Conservation (phyloP, 208 protist species). For the Acanthamoeba sp. region DNA sequence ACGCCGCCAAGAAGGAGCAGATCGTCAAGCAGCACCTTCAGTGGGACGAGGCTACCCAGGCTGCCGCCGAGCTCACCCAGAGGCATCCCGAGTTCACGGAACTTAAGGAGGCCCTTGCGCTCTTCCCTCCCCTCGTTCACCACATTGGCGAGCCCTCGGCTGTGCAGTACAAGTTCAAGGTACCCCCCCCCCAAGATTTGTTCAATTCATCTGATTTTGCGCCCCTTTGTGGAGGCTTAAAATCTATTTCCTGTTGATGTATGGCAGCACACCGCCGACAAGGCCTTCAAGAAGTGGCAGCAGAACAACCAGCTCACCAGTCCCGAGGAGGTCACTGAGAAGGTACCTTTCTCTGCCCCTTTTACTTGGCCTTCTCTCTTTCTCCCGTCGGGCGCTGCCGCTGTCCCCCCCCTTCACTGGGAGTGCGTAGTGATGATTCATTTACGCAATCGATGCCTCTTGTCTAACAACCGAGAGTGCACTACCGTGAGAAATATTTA, state of each 20-base stretch:
- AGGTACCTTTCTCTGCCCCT: background rate
- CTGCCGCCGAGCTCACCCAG: conserved; percentile 20
- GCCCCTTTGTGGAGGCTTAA: too few species aligned
- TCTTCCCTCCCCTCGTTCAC: conserved; percentile 31
- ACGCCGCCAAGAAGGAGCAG: background rate
- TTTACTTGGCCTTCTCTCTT: background rate
- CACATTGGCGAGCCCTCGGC: conserved; percentile 30
- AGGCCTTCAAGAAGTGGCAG: conserved; percentile 35
- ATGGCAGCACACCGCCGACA: background rate
- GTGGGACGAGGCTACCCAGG: conserved; percentile 26
- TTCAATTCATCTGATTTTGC: conserved; percentile 10
- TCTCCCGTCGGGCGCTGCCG: background rate
- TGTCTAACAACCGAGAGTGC: conserved; percentile 31
- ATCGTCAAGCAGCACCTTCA: conserved; percentile 22
- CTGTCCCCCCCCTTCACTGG: too few species aligned
- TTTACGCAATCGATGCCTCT: conserved; percentile 12
- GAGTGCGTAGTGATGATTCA: background rate
- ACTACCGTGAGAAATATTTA: conserved; percentile 31
- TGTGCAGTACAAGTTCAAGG: conserved; percentile 33
- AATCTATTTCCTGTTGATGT: background rate
- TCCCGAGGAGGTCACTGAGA: background rate
- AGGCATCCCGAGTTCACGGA: conserved; percentile 34
- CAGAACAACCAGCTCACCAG: background rate
- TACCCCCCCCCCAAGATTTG: background rate
- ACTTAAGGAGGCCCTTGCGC: conserved; percentile 15